A percentile compares a stretch with the other conserved stretches of the same genome.
These are phyloP conservation scores for Pseudogymnoascus sp. DNA, from an alignment of 2,329 filamentous ascomycete genomes.

Conservation along the genomic window DNA sequence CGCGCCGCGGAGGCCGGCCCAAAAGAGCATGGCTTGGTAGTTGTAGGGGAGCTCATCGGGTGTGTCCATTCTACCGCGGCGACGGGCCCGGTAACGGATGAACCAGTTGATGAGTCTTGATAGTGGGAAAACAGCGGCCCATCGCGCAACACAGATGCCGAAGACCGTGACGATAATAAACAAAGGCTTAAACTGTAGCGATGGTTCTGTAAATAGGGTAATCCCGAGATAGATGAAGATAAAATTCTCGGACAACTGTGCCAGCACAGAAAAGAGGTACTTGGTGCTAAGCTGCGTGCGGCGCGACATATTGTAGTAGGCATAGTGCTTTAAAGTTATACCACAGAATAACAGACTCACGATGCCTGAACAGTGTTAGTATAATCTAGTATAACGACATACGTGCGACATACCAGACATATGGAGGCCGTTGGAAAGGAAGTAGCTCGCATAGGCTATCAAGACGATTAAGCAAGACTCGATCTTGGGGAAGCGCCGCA, in stretches of 20 bases:
- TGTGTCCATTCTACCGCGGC: conserved; percentile 59
- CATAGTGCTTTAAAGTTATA: conserved; percentile 97
- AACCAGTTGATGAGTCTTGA: conserved; percentile 87
- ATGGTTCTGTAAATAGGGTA: conserved; percentile 84
- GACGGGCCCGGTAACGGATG: conserved; percentile 73
- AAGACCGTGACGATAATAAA: conserved; percentile 89
- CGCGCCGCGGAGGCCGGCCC: conserved; percentile 90
- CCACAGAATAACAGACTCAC: conserved; percentile 95
- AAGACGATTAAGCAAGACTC: conserved; percentile 91
- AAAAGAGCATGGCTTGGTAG: conserved; percentile 99
- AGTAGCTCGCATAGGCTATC: conserved; percentile 93
- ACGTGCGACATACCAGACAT: conserved; percentile 70
- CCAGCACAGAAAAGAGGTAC: conserved; percentile 89
- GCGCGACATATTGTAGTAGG: conserved; percentile 99
- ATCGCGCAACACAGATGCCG: conserved; percentile 85
- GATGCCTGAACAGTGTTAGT: conserved; percentile 40
- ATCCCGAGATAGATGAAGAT: conserved; percentile 98
- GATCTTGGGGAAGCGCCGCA: conserved; percentile 87
- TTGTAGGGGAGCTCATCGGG: conserved; percentile 86
- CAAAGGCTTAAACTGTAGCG: conserved; percentile 83
- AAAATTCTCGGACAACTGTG: conserved; percentile 95
- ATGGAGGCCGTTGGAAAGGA: conserved; percentile 90
- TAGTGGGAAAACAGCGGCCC: conserved; percentile 89
- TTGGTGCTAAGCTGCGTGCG: conserved; percentile 96
- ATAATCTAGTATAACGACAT: conserved; percentile 12